These are phyloP conservation scores for Agaricus blazei DNA, from an alignment of 768 basidiomycete species.

Conservation along the genomic window DNA sequence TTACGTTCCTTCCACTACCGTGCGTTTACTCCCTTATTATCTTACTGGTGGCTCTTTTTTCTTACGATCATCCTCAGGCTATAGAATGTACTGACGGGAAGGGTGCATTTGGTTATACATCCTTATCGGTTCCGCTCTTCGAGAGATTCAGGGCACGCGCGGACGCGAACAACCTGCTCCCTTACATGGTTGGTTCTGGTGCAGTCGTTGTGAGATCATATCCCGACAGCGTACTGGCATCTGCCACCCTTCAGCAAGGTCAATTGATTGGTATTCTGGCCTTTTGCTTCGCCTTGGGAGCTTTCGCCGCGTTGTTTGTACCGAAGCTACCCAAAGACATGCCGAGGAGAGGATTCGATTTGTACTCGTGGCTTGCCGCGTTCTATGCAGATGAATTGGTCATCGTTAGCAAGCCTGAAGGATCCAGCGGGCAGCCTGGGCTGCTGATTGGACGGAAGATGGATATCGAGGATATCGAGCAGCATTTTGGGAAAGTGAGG, in stretches of 20 bases:
- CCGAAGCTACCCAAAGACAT: slow-evolving; percentile 18
- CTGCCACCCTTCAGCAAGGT: slow-evolving; percentile 18
- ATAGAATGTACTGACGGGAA: slow-evolving; percentile 32
- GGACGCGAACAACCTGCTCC: slow-evolving; percentile 35
- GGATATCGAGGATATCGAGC: not conserved
- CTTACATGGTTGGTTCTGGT: slow-evolving; percentile 36
- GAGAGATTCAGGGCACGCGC: slow-evolving; percentile 29
- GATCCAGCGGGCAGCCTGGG: not conserved
- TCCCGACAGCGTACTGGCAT: slow-evolving; percentile 23
- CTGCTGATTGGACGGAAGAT: not conserved
- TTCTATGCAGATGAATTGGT: slow-evolving; percentile 19
- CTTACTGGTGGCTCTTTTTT: too few species aligned
- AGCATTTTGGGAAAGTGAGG: too few species aligned
- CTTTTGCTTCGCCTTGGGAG: slow-evolving; percentile 23
- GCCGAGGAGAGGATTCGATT: slow-evolving; percentile 21
- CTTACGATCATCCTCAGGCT: slow-evolving; percentile 16
- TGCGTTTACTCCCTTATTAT: slow-evolving; percentile 12
- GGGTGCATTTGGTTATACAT: slow-evolving; percentile 33
- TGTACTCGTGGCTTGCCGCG: slow-evolving; percentile 22
- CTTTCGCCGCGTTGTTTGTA: slow-evolving; percentile 22
- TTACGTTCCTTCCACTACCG: slow-evolving; percentile 39
- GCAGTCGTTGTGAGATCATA: slow-evolving; percentile 30
- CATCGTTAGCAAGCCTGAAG: not conserved
- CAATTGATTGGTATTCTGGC: slow-evolving; percentile 20
- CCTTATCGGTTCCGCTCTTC: slow-evolving; percentile 27